Evolutionary conservation across 768 basidiomycete genomes (phyloP), one percentile per base, ranked within the genome.

Genomic region (Naganishia onofrii): DNA sequence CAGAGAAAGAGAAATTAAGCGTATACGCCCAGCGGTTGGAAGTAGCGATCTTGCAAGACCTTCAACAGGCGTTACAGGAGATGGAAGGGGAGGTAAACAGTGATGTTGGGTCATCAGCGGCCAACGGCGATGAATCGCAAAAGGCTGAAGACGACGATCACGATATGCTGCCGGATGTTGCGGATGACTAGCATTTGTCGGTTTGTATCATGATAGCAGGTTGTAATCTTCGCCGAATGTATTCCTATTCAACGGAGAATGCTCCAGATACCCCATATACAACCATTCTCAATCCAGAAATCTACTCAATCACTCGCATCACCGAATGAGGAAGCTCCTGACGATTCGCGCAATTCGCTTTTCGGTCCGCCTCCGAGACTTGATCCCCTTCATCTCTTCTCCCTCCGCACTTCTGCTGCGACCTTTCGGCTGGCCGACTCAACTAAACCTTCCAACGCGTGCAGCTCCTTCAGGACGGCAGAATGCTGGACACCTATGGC

Each of bases 11-110:
- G 13, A 36, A 38, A 10, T 36, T 66, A 54, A 70, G 70, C 36
- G 44, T 70, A 28, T 66, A 70, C 36, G 70, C 70, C 17, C 44
- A n/a, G 7, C 34, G 70, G 31, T 54, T 70, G 42, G 70, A 70
- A 28, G 23, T 66, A 8, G 26, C 65, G 13, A 65, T 65, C 23
- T 51, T 70, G 70, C 28, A 70, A 42, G 42, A 66, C 19, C 53
- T 70, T 32, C 26, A 66, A 28, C 36, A 56, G 23, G 65, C 64
- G 7, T 46, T 70, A 38, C 52, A 34, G 31, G 53, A 65, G 31
- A 64, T 64, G 69, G 58, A 46, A 57, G 57, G 48, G 8, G 68
- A 53, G 21, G 44, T 17, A 51, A 51, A n/a, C 23, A 51, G 21
- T 12, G 48, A 17, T 3, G 48, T 7, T n/a, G n/a, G 23, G 23